These are phyloP conservation scores for Sugiyamaella grinbergsii DNA, from an alignment of 1,139 yeast genomes.

Conservation along the genomic window DNA sequence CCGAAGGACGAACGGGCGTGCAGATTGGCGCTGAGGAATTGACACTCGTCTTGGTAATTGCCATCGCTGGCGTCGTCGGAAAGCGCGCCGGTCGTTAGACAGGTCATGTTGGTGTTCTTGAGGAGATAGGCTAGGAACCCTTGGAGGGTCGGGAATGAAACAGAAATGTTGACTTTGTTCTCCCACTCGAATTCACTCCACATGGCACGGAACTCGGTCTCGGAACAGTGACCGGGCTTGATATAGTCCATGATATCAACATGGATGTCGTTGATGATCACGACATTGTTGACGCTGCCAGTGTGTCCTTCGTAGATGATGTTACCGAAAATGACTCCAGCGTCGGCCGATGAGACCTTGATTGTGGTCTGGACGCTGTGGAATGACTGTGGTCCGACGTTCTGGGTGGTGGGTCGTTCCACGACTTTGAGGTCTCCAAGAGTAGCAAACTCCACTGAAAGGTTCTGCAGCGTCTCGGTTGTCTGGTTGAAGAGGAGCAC, in stretches of 20 bases:
- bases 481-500: constrained; percentile 95
- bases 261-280: constrained; percentile 90
- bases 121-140: constrained; percentile 78
- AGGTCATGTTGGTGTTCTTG: constrained; percentile 88
- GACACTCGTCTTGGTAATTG: constrained; percentile 79
- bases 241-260: constrained; percentile 97
- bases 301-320: constrained; percentile 96
- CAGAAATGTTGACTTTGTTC: constrained; percentile 89
- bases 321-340: constrained; percentile 96
- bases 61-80: constrained; percentile 34
- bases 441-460: constrained; percentile 94
- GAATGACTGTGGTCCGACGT: constrained; percentile 96
- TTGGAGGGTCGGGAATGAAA: constrained; percentile 66
- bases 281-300: constrained; percentile 86
- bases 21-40: constrained; percentile 89
- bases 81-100: constrained; percentile 88
- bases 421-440: constrained; percentile 94
- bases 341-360: constrained; percentile 95
- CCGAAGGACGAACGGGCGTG: constrained; percentile 95
- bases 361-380: constrained; percentile 85
- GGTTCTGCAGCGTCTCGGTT: constrained; percentile 81
- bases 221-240: constrained; percentile 89
- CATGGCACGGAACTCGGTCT: constrained; percentile 90
- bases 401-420: constrained; percentile 89
- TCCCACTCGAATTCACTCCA: constrained; percentile 99